Evolutionary conservation across 2,329 filamentous ascomycete species (phyloP).

Genomic region (Akanthomyces lecanii): DNA sequence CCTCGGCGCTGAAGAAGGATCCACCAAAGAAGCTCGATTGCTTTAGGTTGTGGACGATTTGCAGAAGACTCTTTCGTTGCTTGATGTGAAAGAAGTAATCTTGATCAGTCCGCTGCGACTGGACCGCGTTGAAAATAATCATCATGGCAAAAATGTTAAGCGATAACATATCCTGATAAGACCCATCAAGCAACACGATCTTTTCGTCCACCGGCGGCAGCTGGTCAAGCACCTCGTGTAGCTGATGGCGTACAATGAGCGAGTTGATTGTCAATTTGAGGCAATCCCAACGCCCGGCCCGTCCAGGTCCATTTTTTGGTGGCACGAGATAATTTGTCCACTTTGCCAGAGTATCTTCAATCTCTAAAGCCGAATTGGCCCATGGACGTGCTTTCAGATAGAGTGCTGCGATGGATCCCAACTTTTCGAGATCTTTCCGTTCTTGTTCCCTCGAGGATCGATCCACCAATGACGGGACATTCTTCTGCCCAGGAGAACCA

Average conservation of each 20-base stretch:
- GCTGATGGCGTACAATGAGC: constrained; percentile 74
- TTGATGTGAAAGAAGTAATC: constrained; percentile 87
- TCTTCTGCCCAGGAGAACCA: neutral
- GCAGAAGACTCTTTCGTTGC: constrained; percentile 62
- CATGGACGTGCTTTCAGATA: constrained; percentile 78
- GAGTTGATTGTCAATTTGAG: constrained; percentile 68
- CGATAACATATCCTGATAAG: constrained; percentile 76
- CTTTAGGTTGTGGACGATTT: constrained; percentile 72
- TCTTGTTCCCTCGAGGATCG: constrained; percentile 47
- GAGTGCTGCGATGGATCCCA: constrained; percentile 61
- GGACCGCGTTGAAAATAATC: constrained; percentile 80
- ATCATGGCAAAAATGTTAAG: constrained; percentile 82
- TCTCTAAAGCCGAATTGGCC: constrained; percentile 55
- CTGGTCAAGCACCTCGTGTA: constrained; percentile 63
- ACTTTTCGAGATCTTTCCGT: constrained; percentile 59
- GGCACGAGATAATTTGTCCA: constrained; percentile 73
- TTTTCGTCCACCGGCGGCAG: constrained; percentile 71
- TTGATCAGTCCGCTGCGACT: constrained; percentile 75
- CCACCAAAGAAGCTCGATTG: constrained; percentile 83
- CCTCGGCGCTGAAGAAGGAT: constrained; percentile 63
- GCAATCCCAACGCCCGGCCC: constrained; percentile 55
- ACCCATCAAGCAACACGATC: constrained; percentile 71
- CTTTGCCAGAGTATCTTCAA: constrained; percentile 55
- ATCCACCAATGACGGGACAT: neutral
- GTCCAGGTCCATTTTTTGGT: constrained; percentile 45